A percentile compares a stretch with the other conserved stretches of the same genome.
Conservation (phyloP, 2,329 filamentous ascomycete genomes). For the Colletotrichum liaoningense region DNA sequence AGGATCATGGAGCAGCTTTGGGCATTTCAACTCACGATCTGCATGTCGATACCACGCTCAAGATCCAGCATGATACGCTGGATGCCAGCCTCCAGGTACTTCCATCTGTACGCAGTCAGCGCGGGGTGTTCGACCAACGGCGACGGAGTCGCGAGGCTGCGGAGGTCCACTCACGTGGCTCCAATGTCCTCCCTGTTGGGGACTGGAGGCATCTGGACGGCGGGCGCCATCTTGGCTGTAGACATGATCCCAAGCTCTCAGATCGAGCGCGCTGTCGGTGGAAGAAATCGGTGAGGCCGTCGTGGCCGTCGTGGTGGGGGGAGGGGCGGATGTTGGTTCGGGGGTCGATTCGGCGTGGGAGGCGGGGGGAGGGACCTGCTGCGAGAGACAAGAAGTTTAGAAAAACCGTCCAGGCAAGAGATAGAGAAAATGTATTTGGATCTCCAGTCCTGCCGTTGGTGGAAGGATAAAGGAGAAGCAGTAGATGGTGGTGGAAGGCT, state of each 20-base stretch:
- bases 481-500: not conserved
- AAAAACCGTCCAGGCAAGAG: not conserved
- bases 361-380: slow-evolving; percentile 23
- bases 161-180: slow-evolving; percentile 53
- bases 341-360: slow-evolving; percentile 3
- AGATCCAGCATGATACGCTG: slow-evolving; percentile 94
- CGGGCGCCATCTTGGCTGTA: slow-evolving; percentile 47
- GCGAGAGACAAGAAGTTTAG: slow-evolving; percentile 20
- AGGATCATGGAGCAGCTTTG: slow-evolving; percentile 25
- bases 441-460: not conserved
- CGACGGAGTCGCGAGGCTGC: slow-evolving; percentile 2
- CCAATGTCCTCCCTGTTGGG: slow-evolving; percentile 72
- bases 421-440: not conserved
- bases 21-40: slow-evolving; percentile 70
- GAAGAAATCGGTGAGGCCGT: slow-evolving; percentile 37
- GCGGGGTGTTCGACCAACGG: slow-evolving; percentile 20
- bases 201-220: slow-evolving; percentile 64
- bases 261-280: slow-evolving; percentile 19
- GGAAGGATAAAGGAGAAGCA: not conserved
- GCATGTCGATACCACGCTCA: slow-evolving; percentile 92
- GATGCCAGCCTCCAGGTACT: slow-evolving; percentile 88
- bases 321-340: slow-evolving; percentile 27
- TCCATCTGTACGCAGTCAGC: slow-evolving; percentile 72
- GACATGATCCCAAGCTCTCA: slow-evolving; percentile 42
- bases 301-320: slow-evolving; percentile 38